Base-by-base conservation (phyloP, 2,329 filamentous ascomycete genomes). In the Helminthosporium solani region DNA sequence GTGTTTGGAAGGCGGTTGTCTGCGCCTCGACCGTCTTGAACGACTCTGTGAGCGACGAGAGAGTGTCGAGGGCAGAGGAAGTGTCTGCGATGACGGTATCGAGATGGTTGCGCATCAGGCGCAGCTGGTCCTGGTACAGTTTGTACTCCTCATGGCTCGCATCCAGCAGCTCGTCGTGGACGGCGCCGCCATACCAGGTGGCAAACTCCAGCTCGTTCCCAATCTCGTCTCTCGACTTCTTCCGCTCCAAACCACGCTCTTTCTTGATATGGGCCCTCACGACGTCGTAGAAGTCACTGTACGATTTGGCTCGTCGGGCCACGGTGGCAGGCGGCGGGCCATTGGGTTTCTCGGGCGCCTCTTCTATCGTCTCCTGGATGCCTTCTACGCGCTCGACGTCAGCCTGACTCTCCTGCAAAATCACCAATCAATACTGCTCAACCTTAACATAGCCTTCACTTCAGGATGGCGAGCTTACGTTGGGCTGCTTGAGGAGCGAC, bases 1-100 rank as follows among this genome's bases (percentile, higher is more conserved):
- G 90, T 37, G 86, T 83, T 66, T 91, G 88, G 74, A 99, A 97
- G 12, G 87, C 86, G n/a, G 87, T 88, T 0, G 94, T 99, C 72
- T 97, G 92, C 8, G 82, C 77, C 60, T 96, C 90, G 39, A 99
- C 92, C 0, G 86, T 78, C 56, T 86, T 85, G 74, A 99, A 99
- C 4, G 91, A 92, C 58, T 86, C 82, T 12, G 91, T 91, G 14
- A 99, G 78, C 0, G 81, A 84, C 14, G 87, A 85, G 21, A 99
- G 78, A 15, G 95, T 77, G 34, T 84, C 78, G 31, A 99, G 77
- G 0, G 90, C 87, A 15, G 80, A 80, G 44, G 88, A 82, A 1
- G 92, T 90, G 65, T 90, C 89, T 21, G 80, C 75, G 19, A 96
- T 79, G 12, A 99, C 78, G 33, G 82, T 81, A 52, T 90, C 86